Evolutionary conservation across 2,329 filamentous ascomycete species (phyloP), one percentile per base, ranked within the genome.

Genomic region (Colletotrichum melonis): DNA sequence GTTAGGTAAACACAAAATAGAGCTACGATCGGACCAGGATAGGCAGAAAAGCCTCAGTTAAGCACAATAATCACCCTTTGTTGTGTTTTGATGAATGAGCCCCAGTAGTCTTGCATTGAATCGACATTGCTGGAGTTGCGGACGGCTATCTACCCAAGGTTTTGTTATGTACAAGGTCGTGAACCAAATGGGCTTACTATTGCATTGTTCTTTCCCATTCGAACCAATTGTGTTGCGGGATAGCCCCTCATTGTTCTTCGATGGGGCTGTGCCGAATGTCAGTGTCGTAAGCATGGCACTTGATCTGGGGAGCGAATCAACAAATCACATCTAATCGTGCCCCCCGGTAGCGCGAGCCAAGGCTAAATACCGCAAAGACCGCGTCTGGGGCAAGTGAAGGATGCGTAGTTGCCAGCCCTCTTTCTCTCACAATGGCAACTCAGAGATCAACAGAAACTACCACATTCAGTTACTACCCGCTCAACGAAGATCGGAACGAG

Each of bases 401-500:
- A 49, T 16, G 3, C 3, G 7, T 11, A 11, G 52, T 11, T 4
- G 22, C 16, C 30, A 22, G 22, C 16, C 22, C 16, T 19, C 8
- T 22, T 2, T 12, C n/a, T 14, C 4, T 3, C 5, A 42, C 2
- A 7, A 67, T 71, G 68, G 46, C 63, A 24, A 49, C 32, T n/a
- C 42, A 49, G 28, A 24, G 16, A 16, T 26, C 26, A 14, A 62
- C 14, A 7, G 22, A 19, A 38, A 3, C 14, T 52, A 32, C 30
- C 19, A 16, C 19, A 8, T 71, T 67, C 4, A 32, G 30, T 16
- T 71, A 71, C 28, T 22, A 22, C 4, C 26, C 68, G 6, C 63
- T 71, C 12, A 19, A 71, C 26, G 68, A 70, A 11, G 24, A n/a
- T 7, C 42, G 42, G 7, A 70, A 70, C 19, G 68, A 70, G 63